Base-by-base conservation (phyloP, 148 eudicot species). In the Rhododendron ferrugineum region DNA sequence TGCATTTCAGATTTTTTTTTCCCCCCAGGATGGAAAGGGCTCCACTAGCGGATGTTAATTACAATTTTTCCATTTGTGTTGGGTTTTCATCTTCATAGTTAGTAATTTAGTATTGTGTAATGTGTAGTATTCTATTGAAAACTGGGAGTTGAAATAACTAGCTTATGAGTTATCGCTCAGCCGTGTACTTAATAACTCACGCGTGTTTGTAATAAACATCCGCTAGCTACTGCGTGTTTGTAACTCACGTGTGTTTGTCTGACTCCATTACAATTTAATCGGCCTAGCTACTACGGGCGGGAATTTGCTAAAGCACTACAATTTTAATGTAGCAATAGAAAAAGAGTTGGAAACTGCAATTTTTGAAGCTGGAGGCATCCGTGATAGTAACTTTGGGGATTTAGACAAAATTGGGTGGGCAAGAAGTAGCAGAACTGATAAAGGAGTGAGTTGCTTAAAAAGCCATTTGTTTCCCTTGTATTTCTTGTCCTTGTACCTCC, bases 391-490 rank as follows among this genome's bases (percentile, higher is more conserved):
- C 88, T 95, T 72, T 83, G 98, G 99, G 70, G 87, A 94, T 82
- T 89, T 96, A 87, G 62, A 93, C 82, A 96, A 93, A 85, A 93
- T 96, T 87, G 93, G 91, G 26, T 96, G 99, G 99, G 92, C 88
- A 8, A 92, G 95, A 83, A 96, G 99, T 90, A 96, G 98, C 81
- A 91, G 98, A 62, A 96, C 97, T 52, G 99, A 96, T 86, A 95
- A 95, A 93, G 96, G 98, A 91, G 98, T 95, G 89, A 93, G 94
- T 81, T 84, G 44, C 40, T 80, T 73, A 18, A 78, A 54, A 26
- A 34, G 68, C 66, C 52, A 28, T 15, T 49, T 68, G 20, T 13
- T 79, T 78, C 44, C 78, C 46, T 28, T 82, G 77, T 82, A 22
- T 58, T 66, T 40, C 42, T 58, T 49, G 68, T 14, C 80, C 28